Evolutionary conservation across 2,329 filamentous ascomycete species (phyloP), one percentile per base, ranked within the genome.

Genomic region (Stemphylium beticola): DNA sequence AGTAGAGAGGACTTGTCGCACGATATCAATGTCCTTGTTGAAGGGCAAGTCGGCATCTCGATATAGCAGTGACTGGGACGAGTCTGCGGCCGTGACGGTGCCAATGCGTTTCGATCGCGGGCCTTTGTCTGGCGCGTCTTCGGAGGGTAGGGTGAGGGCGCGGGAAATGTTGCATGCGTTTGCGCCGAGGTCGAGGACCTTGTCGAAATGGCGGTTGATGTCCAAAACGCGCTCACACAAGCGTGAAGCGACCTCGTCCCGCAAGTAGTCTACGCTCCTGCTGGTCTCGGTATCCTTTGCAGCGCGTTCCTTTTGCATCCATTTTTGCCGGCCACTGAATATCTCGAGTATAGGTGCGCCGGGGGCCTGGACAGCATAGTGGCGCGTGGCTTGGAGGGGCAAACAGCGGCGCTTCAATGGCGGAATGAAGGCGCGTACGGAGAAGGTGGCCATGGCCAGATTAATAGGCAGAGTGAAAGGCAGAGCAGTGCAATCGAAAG

Each of bases 111-210:
- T 83, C 1, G 88, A 82, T 37, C 96, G 82, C 3, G 92, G 88
- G 20, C 85, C 83, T 20, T 83, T 82, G n/a, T 77, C 77, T 36
- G 87, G 84, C 45, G 78, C 80, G 70, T 91, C 86, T 53, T 86
- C 82, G 60, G 87, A 81, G 44, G 81, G 65, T 6, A 71, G 57
- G 1, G 88, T 89, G 40, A 98, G 83, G 52, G 91, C 90, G 59
- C 89, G 87, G 17, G 93, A 93, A 57, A 99, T 87, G 76, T 97
- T 96, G 83, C 93, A 97, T 58, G 93, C 91, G 74, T 98, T 96
- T 58, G 95, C 93, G 58, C 95, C 95, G 29, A 97, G 87, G 75
- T 99, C 95, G 57, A 99, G 89, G 20, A 92, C 92, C 62, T 86
- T 83, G 39, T 89, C 85, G 67, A 96, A 97, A 52, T 87, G 82